These are phyloP conservation scores for Sphaerulina populicola DNA, from an alignment of 2,329 filamentous ascomycete genomes.

Conservation along the genomic window DNA sequence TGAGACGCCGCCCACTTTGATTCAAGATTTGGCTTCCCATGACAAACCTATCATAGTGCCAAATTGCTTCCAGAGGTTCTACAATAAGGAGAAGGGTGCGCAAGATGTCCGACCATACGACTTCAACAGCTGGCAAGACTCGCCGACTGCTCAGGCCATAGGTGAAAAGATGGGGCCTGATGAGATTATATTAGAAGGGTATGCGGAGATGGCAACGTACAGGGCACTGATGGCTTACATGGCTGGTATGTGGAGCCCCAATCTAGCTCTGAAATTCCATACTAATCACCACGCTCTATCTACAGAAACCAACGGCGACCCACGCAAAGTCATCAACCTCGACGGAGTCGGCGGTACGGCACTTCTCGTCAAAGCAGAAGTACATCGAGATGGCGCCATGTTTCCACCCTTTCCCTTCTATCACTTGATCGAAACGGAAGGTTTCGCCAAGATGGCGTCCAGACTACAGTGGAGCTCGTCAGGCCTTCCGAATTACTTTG, in stretches of 20 bases:
- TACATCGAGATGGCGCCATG: conserved; percentile 96
- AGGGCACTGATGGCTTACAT: conserved; percentile 85
- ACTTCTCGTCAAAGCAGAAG: conserved; percentile 88
- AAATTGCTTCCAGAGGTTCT: conserved; percentile 87
- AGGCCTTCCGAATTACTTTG: conserved; percentile 95
- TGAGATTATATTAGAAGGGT: conserved; percentile 88
- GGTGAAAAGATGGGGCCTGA: conserved; percentile 76
- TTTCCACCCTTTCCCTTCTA: conserved; percentile 96
- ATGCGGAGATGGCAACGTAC: conserved; percentile 86
- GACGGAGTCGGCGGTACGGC: conserved; percentile 93
- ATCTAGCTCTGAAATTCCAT: neutral
- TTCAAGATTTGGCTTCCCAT: conserved; percentile 82
- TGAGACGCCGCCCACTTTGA: conserved; percentile 74
- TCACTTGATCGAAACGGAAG: conserved; percentile 93
- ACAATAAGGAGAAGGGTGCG: conserved; percentile 58
- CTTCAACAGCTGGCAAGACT: conserved; percentile 97
- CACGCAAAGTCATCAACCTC: conserved; percentile 49
- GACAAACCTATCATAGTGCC: conserved; percentile 88
- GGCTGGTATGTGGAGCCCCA: conserved; percentile 41
- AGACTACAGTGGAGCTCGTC: conserved; percentile 75
- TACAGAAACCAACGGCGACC: conserved; percentile 28
- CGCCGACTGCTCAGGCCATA: conserved; percentile 65
- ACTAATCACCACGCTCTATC: neutral
- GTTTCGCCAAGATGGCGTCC: conserved; percentile 94
- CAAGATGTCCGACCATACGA: conserved; percentile 80